Evolutionary conservation across 306 rosid genomes (phyloP).

Genomic region (Elaeagnus macrophylla): DNA sequence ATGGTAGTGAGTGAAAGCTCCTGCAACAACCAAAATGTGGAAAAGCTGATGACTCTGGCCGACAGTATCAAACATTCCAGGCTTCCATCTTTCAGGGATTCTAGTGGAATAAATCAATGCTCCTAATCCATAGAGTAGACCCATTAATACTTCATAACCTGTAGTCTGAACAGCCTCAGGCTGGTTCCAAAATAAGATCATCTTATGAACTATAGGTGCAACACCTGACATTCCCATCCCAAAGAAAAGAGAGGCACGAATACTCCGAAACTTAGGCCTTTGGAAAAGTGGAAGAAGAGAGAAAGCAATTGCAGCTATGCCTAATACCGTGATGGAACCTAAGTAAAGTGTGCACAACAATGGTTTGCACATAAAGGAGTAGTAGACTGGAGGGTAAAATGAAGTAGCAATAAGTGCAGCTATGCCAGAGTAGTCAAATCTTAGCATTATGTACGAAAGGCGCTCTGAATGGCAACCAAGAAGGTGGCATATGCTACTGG

Average conservation of each 20-base stretch:
- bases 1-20: constrained; percentile 47
- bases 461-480: constrained; percentile 51
- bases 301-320: constrained; percentile 30
- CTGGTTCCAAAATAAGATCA: constrained; percentile 29
- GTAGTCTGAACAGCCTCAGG: constrained; percentile 43
- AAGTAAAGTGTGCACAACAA: constrained; percentile 44
- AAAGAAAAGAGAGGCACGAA: constrained; percentile 47
- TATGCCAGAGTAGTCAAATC: constrained; percentile 52
- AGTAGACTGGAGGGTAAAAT: constrained; percentile 55
- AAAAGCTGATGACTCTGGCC: constrained; percentile 61
- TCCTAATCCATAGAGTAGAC: constrained; percentile 48
- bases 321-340: constrained; percentile 41
- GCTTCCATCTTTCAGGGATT: constrained; percentile 56
- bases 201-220: constrained; percentile 45
- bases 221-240: constrained; percentile 46
- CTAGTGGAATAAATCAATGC: constrained; percentile 47
- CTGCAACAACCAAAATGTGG: constrained; percentile 62
- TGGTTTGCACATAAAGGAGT: constrained; percentile 60
- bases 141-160: constrained; percentile 48
- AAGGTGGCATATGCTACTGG: constrained; percentile 58
- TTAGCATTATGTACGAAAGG: constrained; percentile 41
- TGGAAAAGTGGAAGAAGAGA: constrained; percentile 42
- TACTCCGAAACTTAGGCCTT: constrained; percentile 30
- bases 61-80: constrained; percentile 61
- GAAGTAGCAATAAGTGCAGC: constrained; percentile 51